These are phyloP conservation scores for Phoma sp. DNA, from an alignment of 2,329 filamentous ascomycete species.

Conservation along the genomic window DNA sequence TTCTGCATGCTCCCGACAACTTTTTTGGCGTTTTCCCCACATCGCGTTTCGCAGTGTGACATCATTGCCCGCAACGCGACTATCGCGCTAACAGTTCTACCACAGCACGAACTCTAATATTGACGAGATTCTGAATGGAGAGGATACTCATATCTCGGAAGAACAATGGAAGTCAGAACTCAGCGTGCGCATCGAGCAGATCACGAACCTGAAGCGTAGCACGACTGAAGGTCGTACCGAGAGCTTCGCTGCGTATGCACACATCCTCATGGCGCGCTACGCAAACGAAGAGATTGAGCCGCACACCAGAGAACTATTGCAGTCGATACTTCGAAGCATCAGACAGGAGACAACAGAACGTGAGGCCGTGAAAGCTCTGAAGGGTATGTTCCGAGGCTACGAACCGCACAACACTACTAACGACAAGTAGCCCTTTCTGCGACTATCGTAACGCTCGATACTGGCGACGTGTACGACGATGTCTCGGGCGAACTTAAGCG, in stretches of 20 bases:
- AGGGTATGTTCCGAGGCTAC: constrained; percentile 51
- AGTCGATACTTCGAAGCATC: constrained; percentile 72
- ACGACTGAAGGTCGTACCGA: constrained; percentile 73
- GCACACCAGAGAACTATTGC: constrained; percentile 66
- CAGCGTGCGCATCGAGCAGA: constrained; percentile 70
- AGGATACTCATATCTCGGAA: constrained; percentile 56
- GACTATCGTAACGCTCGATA: constrained; percentile 70
- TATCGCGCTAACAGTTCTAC: constrained; percentile 29
- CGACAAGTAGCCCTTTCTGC: constrained; percentile 64
- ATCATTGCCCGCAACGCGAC: constrained; percentile 31
- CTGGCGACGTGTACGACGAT: constrained; percentile 69
- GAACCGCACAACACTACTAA: constrained; percentile 19
- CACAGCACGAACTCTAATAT: constrained; percentile 65
- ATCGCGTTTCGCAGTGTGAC: constrained; percentile 27
- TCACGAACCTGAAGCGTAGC: constrained; percentile 79
- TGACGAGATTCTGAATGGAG: constrained; percentile 63
- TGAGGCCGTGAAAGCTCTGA: constrained; percentile 73
- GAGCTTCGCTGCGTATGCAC: constrained; percentile 65
- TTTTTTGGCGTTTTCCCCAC: constrained; percentile 18
- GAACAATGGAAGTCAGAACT: constrained; percentile 68
- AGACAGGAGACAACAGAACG: constrained; percentile 70
- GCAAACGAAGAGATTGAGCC: constrained; percentile 66
- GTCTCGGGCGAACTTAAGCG: constrained; percentile 65
- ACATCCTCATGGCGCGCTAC: constrained; percentile 72
- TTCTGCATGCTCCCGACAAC: constrained; percentile 10